Conservation (phyloP, 805 yeast genomes). For the Komagataella pseudopastoris region DNA sequence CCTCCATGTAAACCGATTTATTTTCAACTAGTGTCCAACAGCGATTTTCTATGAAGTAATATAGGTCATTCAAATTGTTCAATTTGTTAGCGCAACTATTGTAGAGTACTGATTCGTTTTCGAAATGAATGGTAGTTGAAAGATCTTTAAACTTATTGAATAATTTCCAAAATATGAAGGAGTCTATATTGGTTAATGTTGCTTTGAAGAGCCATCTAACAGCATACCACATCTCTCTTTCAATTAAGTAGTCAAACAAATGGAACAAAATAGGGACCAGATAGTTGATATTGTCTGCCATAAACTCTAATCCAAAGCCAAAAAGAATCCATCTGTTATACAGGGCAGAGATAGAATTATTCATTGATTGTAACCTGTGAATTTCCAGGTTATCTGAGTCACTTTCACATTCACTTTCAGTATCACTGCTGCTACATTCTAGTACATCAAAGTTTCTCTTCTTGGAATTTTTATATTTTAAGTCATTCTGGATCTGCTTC, state of each 20-base stretch:
- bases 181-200: neutral
- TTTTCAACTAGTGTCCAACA: neutral
- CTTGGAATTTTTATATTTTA: neutral
- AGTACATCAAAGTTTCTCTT: neutral
- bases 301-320: constrained; percentile 3
- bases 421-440: neutral
- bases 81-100: neutral
- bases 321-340: constrained; percentile 2
- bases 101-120: neutral
- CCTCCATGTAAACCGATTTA: neutral
- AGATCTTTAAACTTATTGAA: neutral
- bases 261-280: constrained; percentile 3
- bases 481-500: neutral
- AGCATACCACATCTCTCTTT: neutral
- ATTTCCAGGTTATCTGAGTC: neutral
- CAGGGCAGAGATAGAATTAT: neutral
- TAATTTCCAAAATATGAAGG: neutral
- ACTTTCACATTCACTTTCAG: neutral
- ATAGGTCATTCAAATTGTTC: neutral
- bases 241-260: constrained; percentile 1
- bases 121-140: neutral
- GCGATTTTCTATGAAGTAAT: neutral
- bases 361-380: neutral
- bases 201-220: neutral
- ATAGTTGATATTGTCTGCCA: neutral